Base-by-base conservation (phyloP, 2,329 filamentous ascomycete species). In the Fusarium fujikuroi region DNA sequence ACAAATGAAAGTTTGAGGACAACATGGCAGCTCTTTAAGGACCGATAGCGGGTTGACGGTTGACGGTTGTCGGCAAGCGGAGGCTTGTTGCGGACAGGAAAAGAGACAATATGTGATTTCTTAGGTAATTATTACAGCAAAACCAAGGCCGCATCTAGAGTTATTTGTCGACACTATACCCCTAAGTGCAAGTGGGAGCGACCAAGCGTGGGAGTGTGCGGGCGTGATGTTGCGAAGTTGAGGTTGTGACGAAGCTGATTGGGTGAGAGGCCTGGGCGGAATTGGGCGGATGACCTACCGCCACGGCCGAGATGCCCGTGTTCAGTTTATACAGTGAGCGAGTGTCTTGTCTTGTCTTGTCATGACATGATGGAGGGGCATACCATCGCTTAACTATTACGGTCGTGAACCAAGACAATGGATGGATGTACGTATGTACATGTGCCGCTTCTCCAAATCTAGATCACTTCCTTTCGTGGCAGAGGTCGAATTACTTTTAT, bases 121-220 rank as follows among this genome's bases (percentile, higher is more conserved):
- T 78, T 78, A 78, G 75, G 76, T 78, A 78, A 78, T 77, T 78
- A 59, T 75, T 77, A 76, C 75, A 75, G 56, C 67, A 75, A 63
- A 75, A 47, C 40, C 66, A 40, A 63, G 47, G 53, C 30, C 61
- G 46, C 49, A 37, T 57, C 60, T 64, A 19, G 63, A 72, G 40
- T 64, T 71, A 76, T 58, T 74, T 63, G 65, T 70, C 66, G 74
- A 75, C 77, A 80, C 86, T 88, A 87, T 85, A 85, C 87, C 86
- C 85, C 85, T 88, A 88, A 88, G 86, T 86, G 86, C 86, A 88
- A 85, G 85, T 88, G 80, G 80, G 84, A 80, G 81, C 84, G 84
- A 75, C 63, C 63, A 63, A 63, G 67, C 68, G 73, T 66, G 75
- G 66, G 69, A 66, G 63, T 59, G 63, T 68, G 67, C 62, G 72